Evolutionary conservation across 495 filamentous ascomycete genomes (phyloP).

Genomic region (Penicillium psychrofluorescens): DNA sequence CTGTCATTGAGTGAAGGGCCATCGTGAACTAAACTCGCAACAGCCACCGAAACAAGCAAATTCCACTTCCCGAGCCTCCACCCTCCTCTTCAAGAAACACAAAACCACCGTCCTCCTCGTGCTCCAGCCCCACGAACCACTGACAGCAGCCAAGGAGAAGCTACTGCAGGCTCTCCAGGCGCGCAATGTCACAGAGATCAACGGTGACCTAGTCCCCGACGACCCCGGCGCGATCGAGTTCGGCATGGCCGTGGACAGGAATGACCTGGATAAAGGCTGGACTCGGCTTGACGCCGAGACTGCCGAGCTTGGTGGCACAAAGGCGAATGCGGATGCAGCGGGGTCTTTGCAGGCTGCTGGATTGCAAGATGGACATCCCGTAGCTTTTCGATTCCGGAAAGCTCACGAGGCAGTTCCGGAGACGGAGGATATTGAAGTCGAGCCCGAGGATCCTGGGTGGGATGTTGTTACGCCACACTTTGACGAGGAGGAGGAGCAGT

Average conservation of each 20-base stretch:
- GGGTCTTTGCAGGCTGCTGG: slow-evolving; percentile 38
- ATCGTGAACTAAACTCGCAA: background rate
- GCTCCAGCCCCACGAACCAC: slow-evolving; percentile 51
- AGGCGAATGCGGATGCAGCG: slow-evolving; percentile 30
- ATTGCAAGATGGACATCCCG: slow-evolving; percentile 47
- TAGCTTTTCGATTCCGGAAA: slow-evolving; percentile 64
- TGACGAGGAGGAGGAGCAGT: slow-evolving; percentile 46
- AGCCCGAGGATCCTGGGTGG: slow-evolving; percentile 51
- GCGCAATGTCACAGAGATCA: slow-evolving; percentile 34
- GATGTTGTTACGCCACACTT: slow-evolving; percentile 56
- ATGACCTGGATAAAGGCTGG: slow-evolving; percentile 54
- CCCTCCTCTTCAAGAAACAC: slow-evolving; percentile 72
- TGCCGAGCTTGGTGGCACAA: slow-evolving; percentile 28
- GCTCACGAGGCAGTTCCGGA: slow-evolving; percentile 4
- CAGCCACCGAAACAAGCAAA: slow-evolving; percentile 20
- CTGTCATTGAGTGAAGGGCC: background rate
- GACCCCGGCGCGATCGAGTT: slow-evolving; percentile 44
- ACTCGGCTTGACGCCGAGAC: slow-evolving; percentile 32
- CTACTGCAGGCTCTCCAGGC: slow-evolving; percentile 50
- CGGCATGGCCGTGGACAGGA: slow-evolving; percentile 45
- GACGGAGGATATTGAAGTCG: slow-evolving; percentile 28
- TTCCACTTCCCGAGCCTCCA: slow-evolving; percentile 41
- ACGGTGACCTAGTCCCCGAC: slow-evolving; percentile 39
- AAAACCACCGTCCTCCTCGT: slow-evolving; percentile 72
- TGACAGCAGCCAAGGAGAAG: slow-evolving; percentile 53